Base-by-base conservation (phyloP, 257 asterid species). In the Solanum ossicruentum region DNA sequence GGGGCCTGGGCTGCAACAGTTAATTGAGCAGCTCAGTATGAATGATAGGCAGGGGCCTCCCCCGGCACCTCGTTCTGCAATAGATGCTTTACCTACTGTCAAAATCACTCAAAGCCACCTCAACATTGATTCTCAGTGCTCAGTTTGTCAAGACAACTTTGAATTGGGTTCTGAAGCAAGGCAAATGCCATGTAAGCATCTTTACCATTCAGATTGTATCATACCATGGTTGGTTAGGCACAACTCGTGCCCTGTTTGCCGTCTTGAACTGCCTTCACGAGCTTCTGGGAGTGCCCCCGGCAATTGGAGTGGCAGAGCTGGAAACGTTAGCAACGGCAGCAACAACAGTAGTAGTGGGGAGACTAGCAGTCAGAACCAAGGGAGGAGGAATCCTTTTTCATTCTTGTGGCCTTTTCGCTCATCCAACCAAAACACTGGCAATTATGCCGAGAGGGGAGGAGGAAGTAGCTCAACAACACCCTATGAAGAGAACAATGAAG, bases 381-480 rank as follows among this genome's bases (percentile, higher is more conserved):
- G 95, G 52, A 88, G 99, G 67, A 93, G 99, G 91, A 94, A 92
- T 86, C 98, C 96, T 1, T 93, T 94, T 79, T 93, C 98, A 8
- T 94, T 92, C 84, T 83, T 94, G 84, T 94, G 94, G 94, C 91
- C 94, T 81, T 95, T 92, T 41, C 88, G 91, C 84, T 89, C 92
- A 7, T 88, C 93, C 23, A 93, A 86, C 88, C 92, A 89, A 73
- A 89, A 87, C 85, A 81, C 85, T 60, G 85, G 83, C 54, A 88
- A 88, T 56, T 82, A 84, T 28, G 71, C 89, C 23, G 93, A 84
- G 87, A 86, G 85, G 28, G 26, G 78, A 1, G 85, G 89, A 43
- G 89, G 91, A 71, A 88, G 86, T 84, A 87, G 89, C 83, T 88
- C 93, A 36, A 80, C 90, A 6, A 88, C 89, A 51, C 80, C 90